Evolutionary conservation across 169 alveolate species (phyloP).

Genomic region (Plasmodium sp.): DNA sequence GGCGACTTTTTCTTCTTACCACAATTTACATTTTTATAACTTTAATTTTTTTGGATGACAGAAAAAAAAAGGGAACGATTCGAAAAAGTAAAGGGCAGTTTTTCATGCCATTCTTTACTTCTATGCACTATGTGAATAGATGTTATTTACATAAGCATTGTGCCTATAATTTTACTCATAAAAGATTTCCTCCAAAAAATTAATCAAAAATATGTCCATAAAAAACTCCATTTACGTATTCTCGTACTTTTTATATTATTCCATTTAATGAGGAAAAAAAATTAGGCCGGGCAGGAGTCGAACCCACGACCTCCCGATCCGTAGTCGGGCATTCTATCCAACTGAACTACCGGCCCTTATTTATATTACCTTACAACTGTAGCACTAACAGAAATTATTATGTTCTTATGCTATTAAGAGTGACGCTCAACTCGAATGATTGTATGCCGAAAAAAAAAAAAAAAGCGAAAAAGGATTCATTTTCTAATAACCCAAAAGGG

Average conservation of each 20-base stretch:
- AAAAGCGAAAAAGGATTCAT: background rate
- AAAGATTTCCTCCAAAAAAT: background rate
- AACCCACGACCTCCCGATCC: slow-evolving; percentile 91
- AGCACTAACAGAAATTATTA: background rate
- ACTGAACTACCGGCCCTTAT: slow-evolving; percentile 87
- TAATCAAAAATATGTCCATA: no score
- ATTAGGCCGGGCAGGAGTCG: slow-evolving; percentile 91
- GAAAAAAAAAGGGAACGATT: background rate
- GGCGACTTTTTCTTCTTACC: background rate
- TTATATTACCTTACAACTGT: background rate
- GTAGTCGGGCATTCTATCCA: slow-evolving; percentile 90
- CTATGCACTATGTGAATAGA: background rate
- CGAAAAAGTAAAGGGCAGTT: background rate
- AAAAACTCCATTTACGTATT: background rate
- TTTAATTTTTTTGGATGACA: background rate
- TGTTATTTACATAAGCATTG: no score
- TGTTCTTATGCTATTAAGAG: background rate
- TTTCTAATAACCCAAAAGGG: background rate
- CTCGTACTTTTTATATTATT: no score
- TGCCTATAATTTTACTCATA: background rate
- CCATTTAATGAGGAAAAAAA: background rate
- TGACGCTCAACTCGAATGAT: background rate
- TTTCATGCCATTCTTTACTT: background rate
- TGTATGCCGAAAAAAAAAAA: background rate
- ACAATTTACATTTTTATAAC: background rate